Base-by-base conservation (phyloP, 192 early-diverging fungal genomes). In the Dissophora ornata region DNA sequence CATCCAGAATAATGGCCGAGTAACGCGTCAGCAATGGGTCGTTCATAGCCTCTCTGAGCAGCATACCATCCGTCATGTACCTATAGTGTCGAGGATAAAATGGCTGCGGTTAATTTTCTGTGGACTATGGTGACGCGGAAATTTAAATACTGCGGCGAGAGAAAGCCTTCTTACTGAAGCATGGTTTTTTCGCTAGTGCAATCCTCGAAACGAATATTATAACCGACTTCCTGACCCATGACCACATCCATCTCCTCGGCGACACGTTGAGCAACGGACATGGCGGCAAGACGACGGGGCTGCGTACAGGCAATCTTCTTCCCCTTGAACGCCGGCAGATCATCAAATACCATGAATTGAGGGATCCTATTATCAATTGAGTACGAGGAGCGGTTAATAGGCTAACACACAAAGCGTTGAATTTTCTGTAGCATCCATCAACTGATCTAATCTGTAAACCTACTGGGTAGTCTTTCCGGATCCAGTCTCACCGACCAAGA, bases 1-100 rank as follows among this genome's bases (percentile, higher is more conserved):
- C 98, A 69, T 99, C 98, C 51, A 98, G 87, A 80, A 99, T 93
- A 58, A 99, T 88, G 19, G 96, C 95, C 33, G 96, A 98, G 74
- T 98, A 98, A 46, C 95, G 79, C 24, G 83, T 80, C 41, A 99
- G 78, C 50, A 89, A 52, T 30, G 95, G 96, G 75, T 98, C 96
- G 19, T 88, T 90, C 96, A 98, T 98, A 32, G 97, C 96, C 80
- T 98, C 96, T 50, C 97, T 90, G 34, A 99, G 79, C 29, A 99
- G 86, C 97, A 99, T 98, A 94, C 98, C 98, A 81, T 98, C 97
- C 1, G 98, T 99, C 86, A 97, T 95, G 82, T 97, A 98, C 54
- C 73, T 74, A 71, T 13, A 28, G 33, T 21, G 19, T 30, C 12
- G 33, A 29, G 62, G 44, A 36, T 4, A 51, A 22, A 46, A 44